phyloP scores from a whole-genome alignment of 345 rosid species.

The Pistacia atlantica region DNA sequence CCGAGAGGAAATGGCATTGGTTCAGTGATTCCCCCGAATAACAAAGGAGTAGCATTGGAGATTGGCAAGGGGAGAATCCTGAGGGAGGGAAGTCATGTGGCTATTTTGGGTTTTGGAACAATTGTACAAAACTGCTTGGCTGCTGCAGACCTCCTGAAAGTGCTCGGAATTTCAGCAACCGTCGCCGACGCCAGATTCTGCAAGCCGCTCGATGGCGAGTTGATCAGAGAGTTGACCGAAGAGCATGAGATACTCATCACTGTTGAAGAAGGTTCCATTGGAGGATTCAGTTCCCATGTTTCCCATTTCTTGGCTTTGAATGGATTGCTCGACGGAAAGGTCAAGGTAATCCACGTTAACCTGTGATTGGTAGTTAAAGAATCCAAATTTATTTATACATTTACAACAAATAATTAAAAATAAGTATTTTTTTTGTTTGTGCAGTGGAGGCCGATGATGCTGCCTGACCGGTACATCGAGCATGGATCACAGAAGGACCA shows the following conservation, averaged over 20 bases:
- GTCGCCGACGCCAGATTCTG: constrained; percentile 61
- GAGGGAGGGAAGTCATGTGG: constrained; percentile 43
- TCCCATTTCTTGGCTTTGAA: constrained; percentile 43
- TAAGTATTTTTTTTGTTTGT: not conserved
- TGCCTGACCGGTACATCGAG: constrained; percentile 52
- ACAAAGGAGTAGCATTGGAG: constrained; percentile 54
- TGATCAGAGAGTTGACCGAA: constrained; percentile 33
- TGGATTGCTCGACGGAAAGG: constrained; percentile 47
- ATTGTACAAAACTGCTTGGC: constrained; percentile 41
- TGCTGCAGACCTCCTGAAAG: constrained; percentile 38
- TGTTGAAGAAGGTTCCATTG: constrained; percentile 55
- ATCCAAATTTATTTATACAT: too few relatives aligned
- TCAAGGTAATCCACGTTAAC: constrained; percentile 32
- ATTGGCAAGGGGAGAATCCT: constrained; percentile 51
- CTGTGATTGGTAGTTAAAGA: too few relatives aligned
- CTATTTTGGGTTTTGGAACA: constrained; percentile 49
- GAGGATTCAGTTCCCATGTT: constrained; percentile 56
- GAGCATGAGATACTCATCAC: constrained; percentile 50
- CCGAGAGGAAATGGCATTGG: constrained; percentile 59
- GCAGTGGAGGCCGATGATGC: constrained; percentile 59
- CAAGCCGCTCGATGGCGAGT: constrained; percentile 44
- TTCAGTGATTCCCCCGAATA: constrained; percentile 35
- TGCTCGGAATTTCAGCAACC: constrained; percentile 30
- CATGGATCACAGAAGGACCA: constrained; percentile 53
- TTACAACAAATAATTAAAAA: too few relatives aligned